Percentiles rank a stretch among this genome's conserved stretches.
These are phyloP conservation scores for Geoglossum glabrum DNA, from an alignment of 495 filamentous ascomycete genomes.

Conservation along the genomic window DNA sequence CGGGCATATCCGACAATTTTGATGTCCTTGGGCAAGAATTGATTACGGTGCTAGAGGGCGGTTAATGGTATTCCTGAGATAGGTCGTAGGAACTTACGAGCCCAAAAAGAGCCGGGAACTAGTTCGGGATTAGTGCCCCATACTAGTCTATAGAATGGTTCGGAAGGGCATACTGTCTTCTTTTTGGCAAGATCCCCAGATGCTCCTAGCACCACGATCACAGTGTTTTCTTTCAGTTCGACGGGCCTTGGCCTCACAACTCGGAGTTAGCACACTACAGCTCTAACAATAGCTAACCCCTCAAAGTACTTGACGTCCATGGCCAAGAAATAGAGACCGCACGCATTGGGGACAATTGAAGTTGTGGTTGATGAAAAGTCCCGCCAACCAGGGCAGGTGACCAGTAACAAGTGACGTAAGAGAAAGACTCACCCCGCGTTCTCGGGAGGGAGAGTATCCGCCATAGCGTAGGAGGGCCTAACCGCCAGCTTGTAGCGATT, in stretches of 20 bases:
- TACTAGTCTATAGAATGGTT: background rate
- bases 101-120: slow-evolving; percentile 98
- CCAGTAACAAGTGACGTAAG: slow-evolving; percentile 8
- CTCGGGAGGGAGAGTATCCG: slow-evolving; percentile 38
- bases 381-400: slow-evolving; percentile 2
- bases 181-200: slow-evolving; percentile 98
- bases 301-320: background rate
- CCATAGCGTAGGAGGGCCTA: slow-evolving; percentile 24
- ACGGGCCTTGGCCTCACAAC: slow-evolving; percentile 34
- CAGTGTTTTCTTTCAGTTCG: slow-evolving; percentile 96
- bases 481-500: background rate
- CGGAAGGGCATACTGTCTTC: slow-evolving; percentile 64
- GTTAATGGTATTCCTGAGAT: background rate
- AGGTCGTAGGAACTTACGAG: slow-evolving; percentile 44
- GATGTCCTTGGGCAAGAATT: slow-evolving; percentile 95
- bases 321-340: background rate
- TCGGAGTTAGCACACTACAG: slow-evolving; percentile 7
- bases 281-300: slow-evolving; percentile 3
- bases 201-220: slow-evolving; percentile 91
- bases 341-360: slow-evolving; percentile 3
- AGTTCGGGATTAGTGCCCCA: slow-evolving; percentile 17
- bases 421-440: slow-evolving; percentile 42
- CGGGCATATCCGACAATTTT: slow-evolving; percentile 97
- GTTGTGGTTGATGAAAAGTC: slow-evolving; percentile 11
- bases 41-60: slow-evolving; percentile 65